phyloP scores from a whole-genome alignment of 202 grass and related monocot genomes.

The Hordeum pubiflorum region DNA sequence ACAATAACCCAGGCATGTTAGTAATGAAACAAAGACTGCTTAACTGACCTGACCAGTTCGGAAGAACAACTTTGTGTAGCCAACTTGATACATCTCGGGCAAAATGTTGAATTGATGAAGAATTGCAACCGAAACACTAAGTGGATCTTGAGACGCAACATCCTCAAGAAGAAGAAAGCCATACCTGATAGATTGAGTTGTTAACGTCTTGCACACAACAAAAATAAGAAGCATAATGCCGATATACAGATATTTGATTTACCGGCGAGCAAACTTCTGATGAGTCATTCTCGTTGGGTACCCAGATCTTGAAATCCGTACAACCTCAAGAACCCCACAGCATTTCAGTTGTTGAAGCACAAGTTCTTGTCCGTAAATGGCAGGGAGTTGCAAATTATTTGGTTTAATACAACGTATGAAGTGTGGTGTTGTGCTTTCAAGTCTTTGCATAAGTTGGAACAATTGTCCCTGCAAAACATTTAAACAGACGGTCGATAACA shows the following conservation, averaged over 20 bases:
- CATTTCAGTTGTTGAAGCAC: constrained; percentile 90
- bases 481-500: constrained; percentile 6
- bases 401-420: constrained; percentile 98
- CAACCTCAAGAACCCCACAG: constrained; percentile 97
- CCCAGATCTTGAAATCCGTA: constrained; percentile 93
- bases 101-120: constrained; percentile 96
- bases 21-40: background rate
- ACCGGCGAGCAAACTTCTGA: constrained; percentile 92
- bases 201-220: constrained; percentile 11
- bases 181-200: constrained; percentile 55
- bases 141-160: constrained; percentile 79
- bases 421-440: constrained; percentile 89
- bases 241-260: constrained; percentile 23
- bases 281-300: constrained; percentile 98
- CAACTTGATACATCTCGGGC: constrained; percentile 99
- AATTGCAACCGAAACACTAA: constrained; percentile 92
- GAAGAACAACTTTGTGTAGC: constrained; percentile 97
- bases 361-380: constrained; percentile 81
- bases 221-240: constrained; percentile 1
- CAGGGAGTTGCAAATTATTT: constrained; percentile 84
- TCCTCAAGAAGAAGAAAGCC: constrained; percentile 91
- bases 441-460: constrained; percentile 95
- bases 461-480: constrained; percentile 60
- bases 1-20: background rate
- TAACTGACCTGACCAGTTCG: constrained; percentile 82